A percentile compares a stretch with the other conserved stretches of the same genome.
phyloP scores from a whole-genome alignment of 2,329 filamentous ascomycete genomes.

The Cercospora zeae-maydis region DNA sequence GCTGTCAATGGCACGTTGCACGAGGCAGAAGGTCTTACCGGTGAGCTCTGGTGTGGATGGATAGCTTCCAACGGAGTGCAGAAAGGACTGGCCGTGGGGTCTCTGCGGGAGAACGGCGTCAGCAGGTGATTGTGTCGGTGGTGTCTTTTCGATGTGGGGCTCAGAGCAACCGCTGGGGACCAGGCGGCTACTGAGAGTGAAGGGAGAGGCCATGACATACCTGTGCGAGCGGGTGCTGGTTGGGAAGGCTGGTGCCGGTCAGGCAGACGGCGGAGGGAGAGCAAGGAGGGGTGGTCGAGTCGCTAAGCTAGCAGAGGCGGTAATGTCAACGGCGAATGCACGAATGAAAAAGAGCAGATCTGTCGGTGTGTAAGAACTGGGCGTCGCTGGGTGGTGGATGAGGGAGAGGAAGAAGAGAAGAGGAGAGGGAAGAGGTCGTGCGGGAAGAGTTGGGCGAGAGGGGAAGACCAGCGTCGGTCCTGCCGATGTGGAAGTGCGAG shows the following conservation, averaged over 20 bases:
- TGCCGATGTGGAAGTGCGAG: conserved; percentile 8
- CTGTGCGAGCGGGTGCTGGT: conserved; percentile 99
- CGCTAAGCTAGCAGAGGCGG: conserved; percentile 36
- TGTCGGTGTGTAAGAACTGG: conserved; percentile 29
- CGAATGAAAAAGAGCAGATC: conserved; percentile 36
- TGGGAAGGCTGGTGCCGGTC: conserved; percentile 51
- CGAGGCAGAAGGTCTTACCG: conserved; percentile 25
- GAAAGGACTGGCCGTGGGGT: conserved; percentile 17
- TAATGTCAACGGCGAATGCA: conserved; percentile 35
- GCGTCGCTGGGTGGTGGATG: conserved; percentile 28
- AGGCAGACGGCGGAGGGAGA: conserved; percentile 27
- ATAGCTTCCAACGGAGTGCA: conserved; percentile 25
- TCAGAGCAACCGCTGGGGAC: conserved; percentile 2
- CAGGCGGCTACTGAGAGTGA: conserved; percentile 4
- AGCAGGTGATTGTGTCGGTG: conserved; percentile 11
- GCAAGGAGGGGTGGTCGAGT: conserved; percentile 36
- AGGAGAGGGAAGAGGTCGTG: conserved; percentile 22
- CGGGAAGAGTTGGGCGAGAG: conserved; percentile 1
- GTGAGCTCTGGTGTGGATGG: conserved; percentile 27
- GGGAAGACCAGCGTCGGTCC: neutral
- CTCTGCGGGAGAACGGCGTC: conserved; percentile 12
- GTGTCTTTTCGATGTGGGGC: neutral
- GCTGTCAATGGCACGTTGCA: conserved; percentile 10
- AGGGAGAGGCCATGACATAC: conserved; percentile 99
- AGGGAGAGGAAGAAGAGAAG: conserved; percentile 21